Conservation (phyloP, 73 alveolate genomes). For the Paramecium pentaurelia region DNA sequence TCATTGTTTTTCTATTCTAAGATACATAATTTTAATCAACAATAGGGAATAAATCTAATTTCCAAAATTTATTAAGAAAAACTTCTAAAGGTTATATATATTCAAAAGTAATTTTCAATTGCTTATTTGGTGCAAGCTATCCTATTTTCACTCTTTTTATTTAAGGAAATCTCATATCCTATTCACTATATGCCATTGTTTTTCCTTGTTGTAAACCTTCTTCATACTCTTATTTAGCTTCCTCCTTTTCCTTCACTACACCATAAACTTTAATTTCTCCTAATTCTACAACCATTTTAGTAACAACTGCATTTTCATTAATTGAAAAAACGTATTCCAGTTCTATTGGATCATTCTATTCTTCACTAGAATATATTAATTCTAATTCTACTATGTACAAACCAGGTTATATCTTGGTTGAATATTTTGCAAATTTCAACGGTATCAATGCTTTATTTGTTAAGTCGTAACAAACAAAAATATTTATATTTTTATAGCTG, state of each 20-base stretch:
- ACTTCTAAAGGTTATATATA: background rate
- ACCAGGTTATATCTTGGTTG: background rate
- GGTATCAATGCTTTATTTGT: background rate
- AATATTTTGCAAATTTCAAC: background rate
- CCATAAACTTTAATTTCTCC: slow-evolving; percentile 11
- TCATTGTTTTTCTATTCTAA: background rate
- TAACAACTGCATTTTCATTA: background rate
- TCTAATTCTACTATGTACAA: background rate
- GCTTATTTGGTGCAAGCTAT: background rate
- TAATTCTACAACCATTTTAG: background rate
- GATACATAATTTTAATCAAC: background rate
- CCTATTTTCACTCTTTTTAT: slow-evolving; percentile 30
- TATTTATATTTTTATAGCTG: background rate
- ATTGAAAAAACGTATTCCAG: background rate
- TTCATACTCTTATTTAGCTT: slow-evolving; percentile 7
- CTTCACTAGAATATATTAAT: background rate
- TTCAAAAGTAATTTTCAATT: background rate
- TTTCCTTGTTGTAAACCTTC: slow-evolving; percentile 37
- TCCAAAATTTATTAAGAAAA: slow-evolving; percentile 31
- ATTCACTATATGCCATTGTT: background rate
- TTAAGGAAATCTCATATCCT: background rate
- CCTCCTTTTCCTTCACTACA: slow-evolving; percentile 8
- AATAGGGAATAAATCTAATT: background rate
- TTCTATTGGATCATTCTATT: background rate
- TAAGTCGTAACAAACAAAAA: background rate